Conservation (phyloP, 73 alveolate species). For the Durusdinium trenchii region DNA sequence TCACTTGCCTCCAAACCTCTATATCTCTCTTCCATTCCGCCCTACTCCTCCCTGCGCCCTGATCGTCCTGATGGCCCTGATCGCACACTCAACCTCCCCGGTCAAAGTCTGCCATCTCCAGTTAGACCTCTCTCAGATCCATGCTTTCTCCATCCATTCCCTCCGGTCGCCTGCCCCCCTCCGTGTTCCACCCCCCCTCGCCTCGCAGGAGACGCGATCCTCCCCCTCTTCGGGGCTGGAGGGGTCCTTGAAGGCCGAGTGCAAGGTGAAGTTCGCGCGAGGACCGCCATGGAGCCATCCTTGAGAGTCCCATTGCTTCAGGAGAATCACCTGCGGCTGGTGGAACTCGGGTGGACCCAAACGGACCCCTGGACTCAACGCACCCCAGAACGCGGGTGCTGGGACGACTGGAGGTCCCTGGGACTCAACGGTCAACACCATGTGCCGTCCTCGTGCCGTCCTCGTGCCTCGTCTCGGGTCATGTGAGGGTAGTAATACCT, state of each 20-base stretch:
- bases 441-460: no score
- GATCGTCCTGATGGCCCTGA: background rate
- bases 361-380: no score
- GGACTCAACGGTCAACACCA: no score
- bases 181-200: background rate
- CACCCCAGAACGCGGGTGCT: no score
- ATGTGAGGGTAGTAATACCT: slow-evolving; percentile 57
- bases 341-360: no score
- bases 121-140: background rate
- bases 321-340: slow-evolving; percentile 48
- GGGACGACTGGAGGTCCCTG: no score
- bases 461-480: slow-evolving; percentile 25
- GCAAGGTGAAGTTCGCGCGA: slow-evolving; percentile 39
- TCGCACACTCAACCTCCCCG: background rate
- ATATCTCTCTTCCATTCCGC: no score
- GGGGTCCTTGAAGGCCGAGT: slow-evolving; percentile 70
- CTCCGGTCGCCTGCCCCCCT: no score
- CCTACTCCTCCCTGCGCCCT: no score
- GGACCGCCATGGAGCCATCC: slow-evolving; percentile 75
- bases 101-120: background rate
- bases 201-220: slow-evolving; percentile 64
- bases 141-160: no score
- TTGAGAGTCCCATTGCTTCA: slow-evolving; percentile 88
- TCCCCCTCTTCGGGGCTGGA: slow-evolving; percentile 58
- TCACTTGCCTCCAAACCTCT: no score